phyloP scores from a whole-genome alignment of 2,329 filamentous ascomycete species.

The Microdochium nivale region DNA sequence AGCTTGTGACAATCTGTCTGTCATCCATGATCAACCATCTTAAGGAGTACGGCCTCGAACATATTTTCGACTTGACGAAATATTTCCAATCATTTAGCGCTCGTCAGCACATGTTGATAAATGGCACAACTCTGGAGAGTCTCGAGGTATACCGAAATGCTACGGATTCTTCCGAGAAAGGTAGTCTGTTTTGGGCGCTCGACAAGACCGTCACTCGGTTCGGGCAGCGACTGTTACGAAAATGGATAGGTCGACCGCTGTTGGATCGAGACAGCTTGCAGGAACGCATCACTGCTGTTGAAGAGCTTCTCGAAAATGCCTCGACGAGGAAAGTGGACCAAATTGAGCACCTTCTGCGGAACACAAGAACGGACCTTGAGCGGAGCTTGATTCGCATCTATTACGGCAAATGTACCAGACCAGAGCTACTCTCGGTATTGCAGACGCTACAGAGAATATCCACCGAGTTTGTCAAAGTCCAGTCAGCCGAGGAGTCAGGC shows the following conservation, averaged over 20 bases:
- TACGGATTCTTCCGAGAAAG: constrained; percentile 76
- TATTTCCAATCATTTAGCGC: constrained; percentile 96
- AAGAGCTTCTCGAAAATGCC: constrained; percentile 68
- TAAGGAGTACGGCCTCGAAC: constrained; percentile 83
- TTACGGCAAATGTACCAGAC: constrained; percentile 88
- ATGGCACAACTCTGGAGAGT: constrained; percentile 88
- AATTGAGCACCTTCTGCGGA: constrained; percentile 61
- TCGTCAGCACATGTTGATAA: constrained; percentile 89
- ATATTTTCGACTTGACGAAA: constrained; percentile 92
- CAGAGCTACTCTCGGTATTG: constrained; percentile 76
- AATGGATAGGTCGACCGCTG: constrained; percentile 89
- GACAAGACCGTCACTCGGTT: constrained; percentile 89
- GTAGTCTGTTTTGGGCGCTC: constrained; percentile 91
- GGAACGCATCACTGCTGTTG: constrained; percentile 73
- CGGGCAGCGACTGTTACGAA: constrained; percentile 77
- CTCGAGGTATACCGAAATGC: constrained; percentile 94
- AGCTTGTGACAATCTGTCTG: constrained; percentile 81
- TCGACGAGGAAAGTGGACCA: constrained; percentile 63
- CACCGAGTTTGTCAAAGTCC: constrained; percentile 63
- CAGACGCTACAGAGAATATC: constrained; percentile 80
- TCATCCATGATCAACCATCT: constrained; percentile 95
- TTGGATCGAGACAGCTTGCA: constrained; percentile 68
- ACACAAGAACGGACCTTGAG: constrained; percentile 75
- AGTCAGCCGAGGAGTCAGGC: constrained; percentile 54
- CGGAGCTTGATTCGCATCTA: constrained; percentile 92